phyloP scores from a whole-genome alignment of 2,329 filamentous ascomycete genomes.

The Purpureocillium lavendulum region DNA sequence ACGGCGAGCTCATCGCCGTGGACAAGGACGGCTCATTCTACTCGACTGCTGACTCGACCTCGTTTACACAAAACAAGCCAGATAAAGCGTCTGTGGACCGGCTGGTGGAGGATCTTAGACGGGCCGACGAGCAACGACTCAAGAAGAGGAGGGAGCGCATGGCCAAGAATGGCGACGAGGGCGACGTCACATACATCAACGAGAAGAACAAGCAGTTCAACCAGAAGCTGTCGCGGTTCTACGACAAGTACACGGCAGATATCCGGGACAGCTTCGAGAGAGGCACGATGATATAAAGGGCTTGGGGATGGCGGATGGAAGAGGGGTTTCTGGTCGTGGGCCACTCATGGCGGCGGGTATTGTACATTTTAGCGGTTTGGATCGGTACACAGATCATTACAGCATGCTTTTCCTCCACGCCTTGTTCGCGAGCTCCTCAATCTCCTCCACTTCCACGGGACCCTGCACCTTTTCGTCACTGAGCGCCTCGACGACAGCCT shows the following conservation, averaged over 20 bases:
- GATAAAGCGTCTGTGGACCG: slow-evolving; percentile 81
- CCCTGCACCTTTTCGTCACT: slow-evolving; percentile 65
- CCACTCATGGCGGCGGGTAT: too few relatives aligned
- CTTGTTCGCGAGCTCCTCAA: slow-evolving; percentile 72
- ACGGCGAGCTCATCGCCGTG: slow-evolving; percentile 88
- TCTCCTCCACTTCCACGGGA: slow-evolving; percentile 67
- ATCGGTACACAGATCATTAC: slow-evolving; percentile 31
- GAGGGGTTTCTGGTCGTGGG: background rate
- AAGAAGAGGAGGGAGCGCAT: slow-evolving; percentile 81
- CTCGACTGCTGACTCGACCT: slow-evolving; percentile 73
- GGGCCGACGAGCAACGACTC: slow-evolving; percentile 77
- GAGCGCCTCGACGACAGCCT: slow-evolving; percentile 83
- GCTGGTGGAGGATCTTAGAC: slow-evolving; percentile 75
- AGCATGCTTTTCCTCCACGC: slow-evolving; percentile 90
- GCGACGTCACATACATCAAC: slow-evolving; percentile 97
- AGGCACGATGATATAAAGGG: slow-evolving; percentile 75
- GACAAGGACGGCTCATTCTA: slow-evolving; percentile 90
- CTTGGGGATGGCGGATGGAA: background rate
- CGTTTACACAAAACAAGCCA: slow-evolving; percentile 78
- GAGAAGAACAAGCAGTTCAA: slow-evolving; percentile 99
- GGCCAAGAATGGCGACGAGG: slow-evolving; percentile 71
- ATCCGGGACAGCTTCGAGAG: slow-evolving; percentile 97
- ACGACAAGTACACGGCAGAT: slow-evolving; percentile 97
- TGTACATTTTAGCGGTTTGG: slow-evolving; percentile 23
- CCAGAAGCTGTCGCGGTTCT: slow-evolving; percentile 90